Conservation (phyloP, 257 asterid species). For the Eustoma russellianum region DNA sequence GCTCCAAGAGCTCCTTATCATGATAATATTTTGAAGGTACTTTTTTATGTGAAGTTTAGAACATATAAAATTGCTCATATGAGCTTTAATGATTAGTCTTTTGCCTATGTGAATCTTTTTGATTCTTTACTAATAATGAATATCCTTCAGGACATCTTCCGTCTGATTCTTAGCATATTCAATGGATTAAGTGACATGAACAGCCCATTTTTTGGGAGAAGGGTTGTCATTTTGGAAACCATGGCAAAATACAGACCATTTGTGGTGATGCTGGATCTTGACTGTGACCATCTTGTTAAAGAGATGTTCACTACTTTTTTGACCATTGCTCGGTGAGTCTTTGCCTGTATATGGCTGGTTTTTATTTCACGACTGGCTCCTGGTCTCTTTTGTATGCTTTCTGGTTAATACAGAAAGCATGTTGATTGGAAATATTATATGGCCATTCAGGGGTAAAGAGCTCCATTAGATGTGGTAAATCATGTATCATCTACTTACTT, state of each 20-base stretch:
- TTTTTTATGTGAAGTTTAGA: background rate
- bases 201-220: constrained; percentile 78
- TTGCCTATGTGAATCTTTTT: constrained; percentile 4
- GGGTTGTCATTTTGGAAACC: constrained; percentile 88
- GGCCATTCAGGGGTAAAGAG: too few species aligned
- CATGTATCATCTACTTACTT: too few species aligned
- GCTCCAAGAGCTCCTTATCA: constrained; percentile 95
- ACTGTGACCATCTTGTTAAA: constrained; percentile 81
- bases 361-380: background rate
- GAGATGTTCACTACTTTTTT: constrained; percentile 84
- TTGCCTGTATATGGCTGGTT: background rate
- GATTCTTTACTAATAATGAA: constrained; percentile 17
- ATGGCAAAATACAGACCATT: constrained; percentile 92
- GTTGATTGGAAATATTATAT: too few species aligned
- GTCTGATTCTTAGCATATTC: constrained; percentile 83
- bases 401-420: too few species aligned
- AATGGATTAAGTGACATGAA: constrained; percentile 70
- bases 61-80: background rate
- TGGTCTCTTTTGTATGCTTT: too few species aligned
- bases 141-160: constrained; percentile 73
- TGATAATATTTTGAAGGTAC: constrained; percentile 82
- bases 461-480: too few species aligned
- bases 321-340: constrained; percentile 62
- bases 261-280: constrained; percentile 98
- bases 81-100: background rate